Base-by-base conservation (phyloP, 345 rosid genomes). In the Euphorbia tirucalli region DNA sequence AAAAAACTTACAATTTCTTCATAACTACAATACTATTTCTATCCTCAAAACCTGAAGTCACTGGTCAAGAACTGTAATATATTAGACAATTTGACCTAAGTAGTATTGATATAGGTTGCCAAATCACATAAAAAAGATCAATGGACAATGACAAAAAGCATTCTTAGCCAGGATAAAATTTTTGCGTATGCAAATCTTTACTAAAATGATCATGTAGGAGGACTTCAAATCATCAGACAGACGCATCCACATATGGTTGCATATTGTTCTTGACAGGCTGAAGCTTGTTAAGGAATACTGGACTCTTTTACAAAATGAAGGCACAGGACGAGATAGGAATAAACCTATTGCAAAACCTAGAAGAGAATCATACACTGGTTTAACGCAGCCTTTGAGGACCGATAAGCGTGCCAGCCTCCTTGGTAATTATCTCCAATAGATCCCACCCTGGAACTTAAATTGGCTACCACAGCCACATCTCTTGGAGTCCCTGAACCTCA, bases 331-430 rank as follows among this genome's bases (percentile, higher is more conserved):
- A 4, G 18, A 31, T 62, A 21, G 39, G 13, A 24, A 7, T 52
- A 52, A 52, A 6, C 25, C 25, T 46, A n/a, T 4, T 8, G 3
- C 28, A 8, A 68, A 35, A 24, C 22, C 69, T 54, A 48, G 55
- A 31, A 52, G 39, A 64, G 71, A 58, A 67, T 59, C 81, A 48
- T 87, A 94, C 96, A 21, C 85, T 92, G 93, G 79, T 94, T 94
- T 61, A 92, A 87, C 56, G 96, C 95, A 18, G 96, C 22, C 85
- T 94, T 94, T 43, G 98, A 94, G 64, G 96, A 78, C 61, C 96
- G 88, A 82, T 94, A 94, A 15, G 95, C 85, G 70, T 92, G 95
- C 97, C 98, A 90, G 52, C 96, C 98, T 54, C 97, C 97, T 55
- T 92, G 85, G 69, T 61, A 78, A 76, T 90, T 94, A 78, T 94